A percentile compares a stretch with the other conserved stretches of the same genome.
These are phyloP conservation scores for Crithidia bombi DNA, from an alignment of 208 protist species.

Conservation along the genomic window DNA sequence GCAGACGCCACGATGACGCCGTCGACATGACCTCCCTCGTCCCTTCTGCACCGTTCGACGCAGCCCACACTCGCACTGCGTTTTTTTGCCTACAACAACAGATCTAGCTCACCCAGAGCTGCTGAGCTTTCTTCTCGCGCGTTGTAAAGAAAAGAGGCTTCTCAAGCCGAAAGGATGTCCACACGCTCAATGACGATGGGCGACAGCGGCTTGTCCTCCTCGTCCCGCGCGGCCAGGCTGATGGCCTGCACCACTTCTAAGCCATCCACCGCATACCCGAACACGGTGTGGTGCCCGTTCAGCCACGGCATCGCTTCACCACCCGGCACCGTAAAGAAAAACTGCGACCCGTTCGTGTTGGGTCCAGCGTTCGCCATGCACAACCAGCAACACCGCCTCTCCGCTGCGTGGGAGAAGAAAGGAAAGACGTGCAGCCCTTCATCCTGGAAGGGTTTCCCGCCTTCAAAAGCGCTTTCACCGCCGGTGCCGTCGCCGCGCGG, in stretches of 20 bases:
- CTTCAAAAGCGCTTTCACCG: conserved; percentile 83
- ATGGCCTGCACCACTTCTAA: conserved; percentile 61
- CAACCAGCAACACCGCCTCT: conserved; percentile 55
- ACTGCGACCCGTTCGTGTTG: conserved; percentile 92
- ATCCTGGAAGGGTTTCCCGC: conserved; percentile 92
- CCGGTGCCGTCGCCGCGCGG: conserved; percentile 93
- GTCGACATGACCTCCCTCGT: too few species aligned
- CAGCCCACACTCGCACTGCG: too few species aligned
- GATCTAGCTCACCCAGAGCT: too few species aligned
- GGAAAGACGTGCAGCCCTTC: conserved; percentile 76
- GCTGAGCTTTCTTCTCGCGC: neutral
- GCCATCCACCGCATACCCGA: conserved; percentile 89
- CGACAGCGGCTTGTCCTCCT: conserved; percentile 54
- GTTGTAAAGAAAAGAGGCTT: neutral
- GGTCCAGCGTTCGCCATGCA: conserved; percentile 87
- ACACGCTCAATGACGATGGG: conserved; percentile 69
- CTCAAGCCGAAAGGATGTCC: conserved; percentile 34
- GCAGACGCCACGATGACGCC: too few species aligned
- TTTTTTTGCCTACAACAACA: too few species aligned
- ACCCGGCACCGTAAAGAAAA: conserved; percentile 84
- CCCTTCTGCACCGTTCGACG: too few species aligned
- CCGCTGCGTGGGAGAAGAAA: conserved; percentile 60
- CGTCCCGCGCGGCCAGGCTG: conserved; percentile 41
- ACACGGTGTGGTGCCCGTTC: conserved; percentile 95
- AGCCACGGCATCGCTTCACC: conserved; percentile 68